A percentile compares a stretch with the other conserved stretches of the same genome.
Evolutionary conservation across 495 filamentous ascomycete species (phyloP).

Genomic region (Penicillium flavigenum): DNA sequence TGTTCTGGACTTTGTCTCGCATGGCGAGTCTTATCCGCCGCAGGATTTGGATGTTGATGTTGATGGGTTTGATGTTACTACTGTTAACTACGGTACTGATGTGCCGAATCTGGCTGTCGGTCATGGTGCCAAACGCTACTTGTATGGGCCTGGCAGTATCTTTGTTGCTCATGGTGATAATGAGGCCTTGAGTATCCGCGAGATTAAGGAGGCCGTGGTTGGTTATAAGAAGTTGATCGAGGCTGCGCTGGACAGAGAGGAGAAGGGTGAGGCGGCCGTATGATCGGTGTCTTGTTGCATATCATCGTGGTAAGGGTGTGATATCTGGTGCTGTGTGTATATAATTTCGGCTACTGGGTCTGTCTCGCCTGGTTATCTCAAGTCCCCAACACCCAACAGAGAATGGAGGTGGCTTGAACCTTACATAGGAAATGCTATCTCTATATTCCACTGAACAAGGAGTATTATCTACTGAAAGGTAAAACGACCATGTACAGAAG

Average conservation of each 20-base stretch:
- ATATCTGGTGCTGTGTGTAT: neutral
- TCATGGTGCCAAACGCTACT: conserved; percentile 66
- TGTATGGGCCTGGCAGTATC: conserved; percentile 88
- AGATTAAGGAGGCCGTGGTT: conserved; percentile 66
- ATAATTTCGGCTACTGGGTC: neutral
- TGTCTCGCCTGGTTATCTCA: neutral
- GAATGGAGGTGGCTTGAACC: neutral
- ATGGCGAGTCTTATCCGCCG: conserved; percentile 63
- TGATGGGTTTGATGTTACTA: conserved; percentile 73
- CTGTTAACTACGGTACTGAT: conserved; percentile 92
- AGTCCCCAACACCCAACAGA: neutral
- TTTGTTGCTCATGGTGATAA: conserved; percentile 85
- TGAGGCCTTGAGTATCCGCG: conserved; percentile 69
- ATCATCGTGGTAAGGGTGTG: neutral
- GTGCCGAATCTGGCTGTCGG: conserved; percentile 66
- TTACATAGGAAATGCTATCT: neutral
- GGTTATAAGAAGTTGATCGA: conserved; percentile 71
- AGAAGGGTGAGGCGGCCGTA: neutral
- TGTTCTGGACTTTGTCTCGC: conserved; percentile 51
- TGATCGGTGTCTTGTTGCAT: neutral
- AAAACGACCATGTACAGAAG: neutral
- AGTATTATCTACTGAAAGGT: neutral
- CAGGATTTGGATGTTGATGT: conserved; percentile 79
- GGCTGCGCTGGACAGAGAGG: conserved; percentile 52
- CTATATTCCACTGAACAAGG: neutral